Evolutionary conservation across 805 yeast species (phyloP), one percentile per base, ranked within the genome.

Genomic region (Saccharomycodes ludwigii): DNA sequence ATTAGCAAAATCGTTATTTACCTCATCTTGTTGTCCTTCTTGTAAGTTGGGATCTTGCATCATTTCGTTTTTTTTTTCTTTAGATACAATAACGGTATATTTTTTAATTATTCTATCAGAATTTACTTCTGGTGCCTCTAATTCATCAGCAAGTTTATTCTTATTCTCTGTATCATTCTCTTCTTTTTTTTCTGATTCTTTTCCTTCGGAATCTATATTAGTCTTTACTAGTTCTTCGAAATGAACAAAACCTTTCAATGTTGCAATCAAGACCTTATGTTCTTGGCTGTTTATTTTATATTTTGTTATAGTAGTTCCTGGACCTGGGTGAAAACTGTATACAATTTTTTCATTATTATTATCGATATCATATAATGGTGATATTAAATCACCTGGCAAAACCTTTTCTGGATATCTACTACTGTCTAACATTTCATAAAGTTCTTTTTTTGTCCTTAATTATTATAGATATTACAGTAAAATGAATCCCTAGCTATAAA

Each of bases 361-460:
- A 2, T 47, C 40, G 4, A 54, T 33, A 6, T 64, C 63, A 43
- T 59, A 64, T 5, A 65, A 58, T 1, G 91, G 86, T 13, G 74
- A 66, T 16, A 84, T 61, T 25, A 76, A 68, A 44, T 84, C 94
- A 1, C 95, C 95, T 1, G 95, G 95, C n/a, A 76, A 62, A 3
- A 68, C 82, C 22, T 51, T 49, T 20, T 60, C 55, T 14, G 77
- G 76, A 11, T 48, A 30, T 7, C 34, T 29, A 17, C 28, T 25
- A 25, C 10, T 16, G 17, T 25, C 28, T 10, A 25, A 15, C 28
- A 25, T 25, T 3, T n/a, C n/a, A n/a, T 4, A 27, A 4, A 1
- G 10, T 15, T n/a, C 27, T 24, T 11, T 21, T 18, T 18, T 23
- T 32, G 11, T 18, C 20, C 12, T 27, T 15, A 18, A 32, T 22